Base-by-base conservation (phyloP, 2,329 filamentous ascomycete genomes). In the Curvularia hawaiiensis region DNA sequence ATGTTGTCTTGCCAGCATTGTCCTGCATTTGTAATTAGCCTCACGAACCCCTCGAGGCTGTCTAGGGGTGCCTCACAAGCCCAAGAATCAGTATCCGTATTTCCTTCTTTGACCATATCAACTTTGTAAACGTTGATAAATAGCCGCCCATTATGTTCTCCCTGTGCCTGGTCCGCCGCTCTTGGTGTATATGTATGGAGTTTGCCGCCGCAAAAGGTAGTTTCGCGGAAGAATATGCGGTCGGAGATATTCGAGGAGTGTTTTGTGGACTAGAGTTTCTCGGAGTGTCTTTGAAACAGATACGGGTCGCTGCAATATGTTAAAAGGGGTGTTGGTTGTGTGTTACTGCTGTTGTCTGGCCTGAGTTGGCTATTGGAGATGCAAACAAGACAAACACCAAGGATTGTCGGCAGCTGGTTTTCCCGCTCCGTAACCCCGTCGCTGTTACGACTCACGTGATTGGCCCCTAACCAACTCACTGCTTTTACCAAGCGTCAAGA, bases 1-100 rank as follows among this genome's bases (percentile, higher is more conserved):
- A 84, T 31, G 95, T 99, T 43, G 95, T 99, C 82, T 99, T 99
- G 77, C 95, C 95, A 47, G 95, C 95, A 79, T 98, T 98, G 79
- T 99, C 95, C 92, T 98, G 54, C 50, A 62, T 70, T 66, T 65
- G 64, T 70, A 58, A 68, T 72, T 64, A 73, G 66, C 63, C 26
- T 46, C 26, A 24, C 50, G 33, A 10, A 35, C 26, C 28, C n/a
- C 43, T 31, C 39, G 26, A 10, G n/a, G 31, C 18, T 14, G 33
- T 24, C 26, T 28, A 24, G 24, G 31, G 35, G 22, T 26, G 55
- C 76, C 88, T 68, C 89, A 97, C 93, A 79, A 97, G 86, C 72
- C 93, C 93, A 60, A 97, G 80, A 67, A 97, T 97, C 77, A 99
- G 80, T 80, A 99, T 99, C 70, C 95, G 84, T 65, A 97, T 97